A percentile compares a stretch with the other conserved stretches of the same genome.
phyloP scores from a whole-genome alignment of 768 basidiomycete species.

The Leccinum pellstonianum region DNA sequence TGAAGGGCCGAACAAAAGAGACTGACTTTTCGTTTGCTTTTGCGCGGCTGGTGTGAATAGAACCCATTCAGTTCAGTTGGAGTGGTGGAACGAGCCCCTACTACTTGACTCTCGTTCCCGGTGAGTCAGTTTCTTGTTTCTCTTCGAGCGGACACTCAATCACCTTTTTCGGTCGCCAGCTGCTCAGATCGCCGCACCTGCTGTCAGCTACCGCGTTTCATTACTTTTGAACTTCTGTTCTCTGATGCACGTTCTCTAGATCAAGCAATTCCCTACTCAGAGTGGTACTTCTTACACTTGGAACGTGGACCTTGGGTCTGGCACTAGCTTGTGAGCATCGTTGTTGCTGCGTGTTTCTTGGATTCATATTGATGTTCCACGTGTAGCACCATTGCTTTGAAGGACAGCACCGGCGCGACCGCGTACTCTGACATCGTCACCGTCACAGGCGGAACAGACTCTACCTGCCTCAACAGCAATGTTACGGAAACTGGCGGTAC shows the following conservation, averaged over 20 bases:
- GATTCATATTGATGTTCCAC: background rate
- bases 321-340: conserved; percentile 43
- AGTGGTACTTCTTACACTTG: conserved; percentile 49
- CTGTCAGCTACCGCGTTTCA: conserved; percentile 40
- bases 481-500: conserved; percentile 15
- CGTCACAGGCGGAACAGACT: conserved; percentile 37
- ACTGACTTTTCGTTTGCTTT: background rate
- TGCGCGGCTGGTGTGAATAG: conserved; percentile 34
- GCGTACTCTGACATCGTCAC: conserved; percentile 55
- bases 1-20: background rate
- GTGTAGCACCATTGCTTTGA: conserved; percentile 51
- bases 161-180: conserved; percentile 35
- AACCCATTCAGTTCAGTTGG: conserved; percentile 60
- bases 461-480: conserved; percentile 29
- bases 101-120: conserved; percentile 60
- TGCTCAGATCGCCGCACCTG: conserved; percentile 47
- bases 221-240: background rate
- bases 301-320: conserved; percentile 47
- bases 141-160: background rate
- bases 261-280: conserved; percentile 52
- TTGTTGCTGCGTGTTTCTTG: background rate
- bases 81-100: conserved; percentile 51
- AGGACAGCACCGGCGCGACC: conserved; percentile 54
- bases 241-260: conserved; percentile 34
- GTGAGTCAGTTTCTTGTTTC: conserved; percentile 33